Conservation (phyloP, 2,329 filamentous ascomycete genomes). For the Aureobasidium musti region DNA sequence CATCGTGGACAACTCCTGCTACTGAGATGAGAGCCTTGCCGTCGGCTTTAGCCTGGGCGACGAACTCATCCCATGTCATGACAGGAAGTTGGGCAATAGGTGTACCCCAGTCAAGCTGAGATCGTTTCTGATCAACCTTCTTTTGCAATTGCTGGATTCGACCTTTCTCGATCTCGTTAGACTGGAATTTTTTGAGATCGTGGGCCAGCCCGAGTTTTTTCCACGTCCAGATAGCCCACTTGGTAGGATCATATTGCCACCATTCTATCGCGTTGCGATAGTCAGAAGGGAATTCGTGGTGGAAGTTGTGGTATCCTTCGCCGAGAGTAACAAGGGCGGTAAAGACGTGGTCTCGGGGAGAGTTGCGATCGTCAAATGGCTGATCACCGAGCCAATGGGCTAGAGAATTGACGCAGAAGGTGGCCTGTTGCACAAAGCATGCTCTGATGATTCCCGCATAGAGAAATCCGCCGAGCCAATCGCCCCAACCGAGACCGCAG, state of each 20-base stretch:
- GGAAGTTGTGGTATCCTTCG: slow-evolving; percentile 93
- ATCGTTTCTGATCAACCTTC: slow-evolving; percentile 86
- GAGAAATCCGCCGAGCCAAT: slow-evolving; percentile 79
- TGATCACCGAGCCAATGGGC: slow-evolving; percentile 91
- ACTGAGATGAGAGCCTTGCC: slow-evolving; percentile 79
- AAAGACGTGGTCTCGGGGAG: slow-evolving; percentile 82
- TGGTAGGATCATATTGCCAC: slow-evolving; percentile 90
- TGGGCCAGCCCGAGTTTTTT: slow-evolving; percentile 82
- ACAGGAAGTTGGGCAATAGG: slow-evolving; percentile 84
- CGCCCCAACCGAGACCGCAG: slow-evolving; percentile 75
- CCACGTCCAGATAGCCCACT: slow-evolving; percentile 83
- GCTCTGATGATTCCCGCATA: slow-evolving; percentile 83
- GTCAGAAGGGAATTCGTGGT: slow-evolving; percentile 91
- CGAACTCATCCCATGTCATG: slow-evolving; percentile 83
- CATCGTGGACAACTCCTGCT: slow-evolving; percentile 71
- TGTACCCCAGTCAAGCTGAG: slow-evolving; percentile 80
- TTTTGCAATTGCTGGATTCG: slow-evolving; percentile 86
- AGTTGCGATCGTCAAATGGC: slow-evolving; percentile 91
- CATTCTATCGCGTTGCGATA: slow-evolving; percentile 91
- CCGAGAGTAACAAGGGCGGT: slow-evolving; percentile 83
- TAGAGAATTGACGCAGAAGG: slow-evolving; percentile 92
- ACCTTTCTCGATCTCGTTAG: slow-evolving; percentile 91
- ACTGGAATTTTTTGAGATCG: slow-evolving; percentile 85
- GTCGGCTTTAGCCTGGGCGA: slow-evolving; percentile 73
- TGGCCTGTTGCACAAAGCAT: slow-evolving; percentile 89